Evolutionary conservation across 169 alveolate genomes (phyloP).

Genomic region (Plasmodium gonderi): DNA sequence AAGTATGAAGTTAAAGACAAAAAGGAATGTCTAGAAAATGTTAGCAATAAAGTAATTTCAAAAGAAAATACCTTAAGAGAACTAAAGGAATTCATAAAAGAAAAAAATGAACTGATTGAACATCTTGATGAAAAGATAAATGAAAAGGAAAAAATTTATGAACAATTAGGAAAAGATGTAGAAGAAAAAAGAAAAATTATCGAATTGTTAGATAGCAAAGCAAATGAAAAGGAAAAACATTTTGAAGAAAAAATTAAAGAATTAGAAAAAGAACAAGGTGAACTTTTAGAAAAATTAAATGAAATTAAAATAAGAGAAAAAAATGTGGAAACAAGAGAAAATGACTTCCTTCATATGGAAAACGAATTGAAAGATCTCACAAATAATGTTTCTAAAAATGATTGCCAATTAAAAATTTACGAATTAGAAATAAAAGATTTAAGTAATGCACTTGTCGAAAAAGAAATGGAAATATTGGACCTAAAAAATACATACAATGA

Average conservation of each 20-base stretch:
- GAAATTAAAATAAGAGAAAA: constrained; percentile 15
- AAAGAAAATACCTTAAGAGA: constrained; percentile 52
- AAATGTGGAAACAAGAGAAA: constrained; percentile 38
- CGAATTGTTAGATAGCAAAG: constrained; percentile 13
- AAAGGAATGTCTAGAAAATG: constrained; percentile 49
- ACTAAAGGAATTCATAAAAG: constrained; percentile 18
- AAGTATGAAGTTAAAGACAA: constrained; percentile 36
- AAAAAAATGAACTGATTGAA: constrained; percentile 46
- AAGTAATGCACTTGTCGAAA: constrained; percentile 22
- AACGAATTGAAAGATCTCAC: constrained; percentile 30
- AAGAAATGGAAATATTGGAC: constrained; percentile 51
- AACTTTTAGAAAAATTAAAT: constrained; percentile 15
- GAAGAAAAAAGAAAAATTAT: constrained; percentile 36
- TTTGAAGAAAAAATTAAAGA: constrained; percentile 9
- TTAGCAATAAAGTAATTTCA: constrained; percentile 18
- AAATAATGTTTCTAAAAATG: constrained; percentile 29
- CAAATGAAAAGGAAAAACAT: constrained; percentile 40
- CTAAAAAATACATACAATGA: constrained; percentile 12
- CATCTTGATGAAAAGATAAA: constrained; percentile 23
- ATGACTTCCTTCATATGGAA: constrained; percentile 33
- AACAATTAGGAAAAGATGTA: constrained; percentile 14
- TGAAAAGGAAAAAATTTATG: constrained; percentile 50
- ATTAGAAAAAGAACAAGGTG: constrained; percentile 20
- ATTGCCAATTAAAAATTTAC: constrained; percentile 16
- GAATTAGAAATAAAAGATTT: constrained; percentile 35